Evolutionary conservation across 129 eudicot species (phyloP), one percentile per base, ranked within the genome.

Genomic region (Flaveria brownii): DNA sequence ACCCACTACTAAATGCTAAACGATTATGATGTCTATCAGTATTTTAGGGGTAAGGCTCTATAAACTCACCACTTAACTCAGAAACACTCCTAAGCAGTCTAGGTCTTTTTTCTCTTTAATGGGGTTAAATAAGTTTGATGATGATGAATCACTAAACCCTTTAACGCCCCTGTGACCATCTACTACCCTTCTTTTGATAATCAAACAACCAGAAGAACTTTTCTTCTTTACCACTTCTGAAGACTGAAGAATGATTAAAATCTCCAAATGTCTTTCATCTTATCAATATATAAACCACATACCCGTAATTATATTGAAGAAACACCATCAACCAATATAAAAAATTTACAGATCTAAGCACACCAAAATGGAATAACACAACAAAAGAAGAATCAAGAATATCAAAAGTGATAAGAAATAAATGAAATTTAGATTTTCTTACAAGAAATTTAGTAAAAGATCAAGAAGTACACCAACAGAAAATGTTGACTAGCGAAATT

Each of bases 121-220:
- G 12, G 84, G 75, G 15, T 78, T 77, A 28, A 57, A 50, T 5
- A 55, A 26, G 14, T 73, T 74, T 66, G 79, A 78, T 6, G 86
- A 81, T 16, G 69, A 56, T 9, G 80, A 69, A 76, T 70, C 81
- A 46, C 87, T 84, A 76, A 78, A 76, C 73, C 85, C 93, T 62
- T 80, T 77, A 75, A 77, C 84, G 50, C 77, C 85, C 45, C 46
- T 80, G 30, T 39, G 50, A 69, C 41, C 82, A 62, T 77, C 85
- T 50, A 64, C 74, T 74, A 68, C 41, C 62, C 87, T 91, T 82
- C 85, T 91, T 80, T 94, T 94, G 2, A 94, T 87, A 56, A 94
- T 87, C 80, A 95, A 87, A 83, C 97, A 91, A n/a, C 97, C 96
- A 23, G 97, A 87, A 16, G 97, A 84, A 49, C 85, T 95, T 70